phyloP scores from a whole-genome alignment of 129 eudicot species.

The Saposhnikovia divaricata region DNA sequence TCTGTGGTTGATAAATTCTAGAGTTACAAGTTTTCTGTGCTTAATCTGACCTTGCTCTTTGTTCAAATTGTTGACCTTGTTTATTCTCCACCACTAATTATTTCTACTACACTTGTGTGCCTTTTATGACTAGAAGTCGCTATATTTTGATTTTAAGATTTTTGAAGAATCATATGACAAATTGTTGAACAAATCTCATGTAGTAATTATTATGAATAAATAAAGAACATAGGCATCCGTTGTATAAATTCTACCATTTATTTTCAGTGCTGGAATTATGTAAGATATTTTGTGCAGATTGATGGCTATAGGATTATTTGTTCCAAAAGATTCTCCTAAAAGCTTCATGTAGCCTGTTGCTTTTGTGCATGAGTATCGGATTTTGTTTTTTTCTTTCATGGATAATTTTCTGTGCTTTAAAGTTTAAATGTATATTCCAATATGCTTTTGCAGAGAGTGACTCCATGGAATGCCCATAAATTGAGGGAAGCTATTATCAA shows the following conservation, averaged over 20 bases:
- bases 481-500: slow-evolving; percentile 69
- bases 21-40: neutral
- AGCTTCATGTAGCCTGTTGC: neutral
- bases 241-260: neutral
- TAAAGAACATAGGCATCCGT: neutral
- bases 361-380: neutral
- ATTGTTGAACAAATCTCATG: neutral
- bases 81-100: neutral
- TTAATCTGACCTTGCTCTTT: neutral
- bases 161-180: neutral
- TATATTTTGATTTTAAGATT: neutral
- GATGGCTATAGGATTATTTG: neutral
- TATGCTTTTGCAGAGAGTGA: slow-evolving; percentile 58
- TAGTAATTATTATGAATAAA: neutral
- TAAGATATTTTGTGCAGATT: neutral
- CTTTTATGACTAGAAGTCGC: neutral
- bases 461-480: slow-evolving; percentile 81
- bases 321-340: neutral
- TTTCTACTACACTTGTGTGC: neutral
- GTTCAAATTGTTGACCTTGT: neutral
- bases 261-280: neutral
- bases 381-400: neutral
- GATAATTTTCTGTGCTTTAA: neutral
- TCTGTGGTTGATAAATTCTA: neutral
- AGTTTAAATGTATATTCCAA: neutral